Percentiles rank a stretch among this genome's conserved stretches.
These are phyloP conservation scores for Candida chauliodis DNA, from an alignment of 805 yeast species.

Conservation along the genomic window DNA sequence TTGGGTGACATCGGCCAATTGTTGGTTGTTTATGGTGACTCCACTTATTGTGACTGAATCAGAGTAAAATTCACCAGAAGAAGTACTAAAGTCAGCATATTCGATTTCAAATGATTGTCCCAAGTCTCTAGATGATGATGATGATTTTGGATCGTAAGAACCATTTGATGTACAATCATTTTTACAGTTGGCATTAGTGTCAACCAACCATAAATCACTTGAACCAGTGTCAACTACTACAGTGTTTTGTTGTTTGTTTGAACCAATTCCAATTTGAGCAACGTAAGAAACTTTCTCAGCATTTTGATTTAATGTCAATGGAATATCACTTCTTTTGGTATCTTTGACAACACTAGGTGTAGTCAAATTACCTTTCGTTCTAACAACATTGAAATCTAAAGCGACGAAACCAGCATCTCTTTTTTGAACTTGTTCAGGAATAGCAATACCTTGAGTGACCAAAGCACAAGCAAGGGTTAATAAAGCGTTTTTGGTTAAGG, in stretches of 20 bases:
- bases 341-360: neutral
- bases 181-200: conserved; percentile 20
- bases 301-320: conserved; percentile 3
- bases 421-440: conserved; percentile 6
- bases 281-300: conserved; percentile 1
- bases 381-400: conserved; percentile 9
- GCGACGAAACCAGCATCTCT: conserved; percentile 6
- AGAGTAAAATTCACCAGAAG: conserved; percentile 14
- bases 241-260: conserved; percentile 14
- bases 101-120: conserved; percentile 9
- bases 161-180: conserved; percentile 12
- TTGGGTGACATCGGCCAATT: conserved; percentile 18
- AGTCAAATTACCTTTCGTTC: neutral
- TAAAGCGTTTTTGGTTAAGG: conserved; percentile 6
- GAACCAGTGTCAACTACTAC: conserved; percentile 24
- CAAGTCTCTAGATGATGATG: conserved; percentile 6
- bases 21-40: conserved; percentile 12
- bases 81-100: conserved; percentile 11
- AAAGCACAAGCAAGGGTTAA: conserved; percentile 9
- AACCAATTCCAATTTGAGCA: conserved; percentile 10
- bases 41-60: conserved; percentile 15
- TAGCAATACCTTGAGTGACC: conserved; percentile 8
- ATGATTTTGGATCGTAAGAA: conserved; percentile 14
- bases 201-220: conserved; percentile 26
- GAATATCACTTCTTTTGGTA: conserved; percentile 4